Percentiles rank a stretch among this genome's conserved stretches.
Conservation (phyloP, 2,329 filamentous ascomycete species). For the Fusarium stilboides region DNA sequence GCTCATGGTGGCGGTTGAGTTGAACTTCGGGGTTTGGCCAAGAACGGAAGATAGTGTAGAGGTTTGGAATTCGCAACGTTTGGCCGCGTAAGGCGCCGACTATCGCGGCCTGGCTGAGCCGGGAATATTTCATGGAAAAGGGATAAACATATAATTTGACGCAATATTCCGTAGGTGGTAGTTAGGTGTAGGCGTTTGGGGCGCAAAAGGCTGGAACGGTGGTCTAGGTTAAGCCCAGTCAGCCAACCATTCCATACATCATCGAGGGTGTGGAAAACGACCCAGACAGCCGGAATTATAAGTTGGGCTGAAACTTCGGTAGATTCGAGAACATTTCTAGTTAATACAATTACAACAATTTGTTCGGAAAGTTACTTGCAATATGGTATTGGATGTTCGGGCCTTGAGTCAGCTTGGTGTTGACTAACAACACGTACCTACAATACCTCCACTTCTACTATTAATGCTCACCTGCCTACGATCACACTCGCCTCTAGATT, state of each 20-base stretch:
- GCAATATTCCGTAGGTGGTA: not conserved
- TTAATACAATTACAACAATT: too few species aligned
- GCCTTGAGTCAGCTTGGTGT: not conserved
- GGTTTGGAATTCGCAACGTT: slow-evolving; percentile 49
- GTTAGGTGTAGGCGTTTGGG: not conserved
- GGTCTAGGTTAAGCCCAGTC: slow-evolving; percentile 24
- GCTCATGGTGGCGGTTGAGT: slow-evolving; percentile 45
- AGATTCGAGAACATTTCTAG: not conserved
- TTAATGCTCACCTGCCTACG: not conserved
- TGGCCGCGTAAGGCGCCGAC: slow-evolving; percentile 48
- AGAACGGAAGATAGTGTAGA: slow-evolving; percentile 43
- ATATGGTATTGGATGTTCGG: not conserved
- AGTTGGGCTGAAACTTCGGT: slow-evolving; percentile 1
- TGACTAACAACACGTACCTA: too few species aligned
- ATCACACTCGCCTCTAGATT: not conserved
- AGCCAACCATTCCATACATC: not conserved
- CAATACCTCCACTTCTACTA: too few species aligned
- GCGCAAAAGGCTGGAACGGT: not conserved
- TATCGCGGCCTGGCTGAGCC: slow-evolving; percentile 40
- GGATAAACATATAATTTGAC: not conserved
- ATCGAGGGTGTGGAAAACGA: not conserved
- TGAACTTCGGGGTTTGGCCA: slow-evolving; percentile 44
- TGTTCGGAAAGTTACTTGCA: not conserved
- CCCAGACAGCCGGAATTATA: not conserved
- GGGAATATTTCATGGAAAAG: slow-evolving; percentile 38